phyloP scores from a whole-genome alignment of 371 early-diverging fungal species.

The Circinella minor region DNA sequence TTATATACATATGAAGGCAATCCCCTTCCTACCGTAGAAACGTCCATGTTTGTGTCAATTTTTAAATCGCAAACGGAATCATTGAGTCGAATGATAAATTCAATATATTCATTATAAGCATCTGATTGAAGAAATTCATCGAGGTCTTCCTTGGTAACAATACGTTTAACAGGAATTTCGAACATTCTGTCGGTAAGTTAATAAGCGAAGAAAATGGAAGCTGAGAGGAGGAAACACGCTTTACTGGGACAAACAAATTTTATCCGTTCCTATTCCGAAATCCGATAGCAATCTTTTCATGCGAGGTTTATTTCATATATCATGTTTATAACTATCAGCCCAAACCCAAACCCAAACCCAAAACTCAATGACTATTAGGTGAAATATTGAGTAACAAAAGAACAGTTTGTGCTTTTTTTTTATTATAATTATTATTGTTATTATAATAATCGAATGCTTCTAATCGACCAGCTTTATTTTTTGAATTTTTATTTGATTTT shows the following conservation, averaged over 20 bases:
- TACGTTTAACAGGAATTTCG: conserved; percentile 67
- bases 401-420: neutral
- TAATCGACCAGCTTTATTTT: neutral
- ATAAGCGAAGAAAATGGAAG: neutral
- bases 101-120: conserved; percentile 67
- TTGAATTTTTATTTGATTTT: too few species aligned
- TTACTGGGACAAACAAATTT: too few species aligned
- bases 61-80: conserved; percentile 71
- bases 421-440: neutral
- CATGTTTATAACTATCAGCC: neutral
- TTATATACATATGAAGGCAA: conserved; percentile 1
- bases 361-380: neutral
- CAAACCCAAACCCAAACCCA: neutral
- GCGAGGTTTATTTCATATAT: neutral
- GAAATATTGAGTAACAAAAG: neutral
- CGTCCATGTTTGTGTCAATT: conserved; percentile 48
- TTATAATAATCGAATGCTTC: neutral
- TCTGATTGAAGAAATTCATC: conserved; percentile 73
- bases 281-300: too few species aligned
- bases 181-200: conserved; percentile 18
- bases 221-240: too few species aligned
- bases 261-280: too few species aligned
- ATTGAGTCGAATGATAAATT: conserved; percentile 75
- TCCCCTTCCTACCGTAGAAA: conserved; percentile 55
- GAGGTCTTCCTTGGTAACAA: conserved; percentile 87